Evolutionary conservation across 1,284 basidiomycete species (phyloP), one percentile per base, ranked within the genome.

Genomic region (Heterobasidion irregulare): DNA sequence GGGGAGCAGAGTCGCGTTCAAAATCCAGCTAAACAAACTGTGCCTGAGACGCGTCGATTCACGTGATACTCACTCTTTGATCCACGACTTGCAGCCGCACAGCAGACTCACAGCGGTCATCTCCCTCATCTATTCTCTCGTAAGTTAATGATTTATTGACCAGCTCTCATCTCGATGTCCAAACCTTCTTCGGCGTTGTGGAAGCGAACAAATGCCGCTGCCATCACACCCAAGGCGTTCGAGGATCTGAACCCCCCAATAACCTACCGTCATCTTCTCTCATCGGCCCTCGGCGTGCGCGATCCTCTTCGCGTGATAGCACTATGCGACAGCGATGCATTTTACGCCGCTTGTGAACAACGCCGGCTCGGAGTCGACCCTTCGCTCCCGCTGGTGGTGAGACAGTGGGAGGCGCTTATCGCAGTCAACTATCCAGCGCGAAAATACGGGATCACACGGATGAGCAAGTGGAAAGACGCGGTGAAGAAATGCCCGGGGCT

Each of bases 351-450:
- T 32, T 98, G 94, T 70, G 93, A 98, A 71, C 89, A 89, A 70
- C 80, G 89, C 49, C 79, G 94, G 33, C 80, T 97, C 0, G 84
- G 82, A 0, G 72, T 94, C 10, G 86, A 90, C 57, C 76, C 80
- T 43, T 79, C 82, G 36, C 78, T 82, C 1, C 94, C 96, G 0
- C 76, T 98, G 12, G 92, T 95, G 8, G 95, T 97, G 6, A 82
- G 90, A 49, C 96, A 99, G 67, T 99, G 97, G 97, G 82, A 92
- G 49, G 72, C 79, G 18, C 66, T 90, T 54, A 99, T 99, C 58
- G 97, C 97, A 0, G 90, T 99, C 59, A 97, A 95, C 70, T 99
- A 99, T 67, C 89, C 94, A 2, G 96, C 97, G 0, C 79, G 96
- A 56, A 86, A 85, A 64, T 96, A 80, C 64, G 95, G 89, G 2